A percentile compares a stretch with the other conserved stretches of the same genome.
Evolutionary conservation across 768 basidiomycete species (phyloP).

Genomic region (Lactarius hengduanensis): DNA sequence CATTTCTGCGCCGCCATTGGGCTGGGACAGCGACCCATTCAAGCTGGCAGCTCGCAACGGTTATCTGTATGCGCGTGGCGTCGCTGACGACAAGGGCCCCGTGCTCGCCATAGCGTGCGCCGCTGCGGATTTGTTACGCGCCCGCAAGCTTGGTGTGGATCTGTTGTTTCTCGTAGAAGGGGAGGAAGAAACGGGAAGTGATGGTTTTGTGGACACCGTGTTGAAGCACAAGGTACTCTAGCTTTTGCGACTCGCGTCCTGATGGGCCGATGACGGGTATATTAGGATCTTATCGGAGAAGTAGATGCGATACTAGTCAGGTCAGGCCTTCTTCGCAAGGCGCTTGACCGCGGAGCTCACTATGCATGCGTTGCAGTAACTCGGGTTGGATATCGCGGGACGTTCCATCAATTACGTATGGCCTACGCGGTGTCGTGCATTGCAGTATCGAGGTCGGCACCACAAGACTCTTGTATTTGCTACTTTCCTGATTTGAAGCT

Average conservation of each 20-base stretch:
- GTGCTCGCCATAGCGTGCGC: slow-evolving; percentile 90
- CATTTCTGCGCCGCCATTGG: slow-evolving; percentile 70
- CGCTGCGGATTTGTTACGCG: slow-evolving; percentile 72
- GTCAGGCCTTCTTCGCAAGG: slow-evolving; percentile 38
- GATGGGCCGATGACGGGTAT: background rate
- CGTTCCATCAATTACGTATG: slow-evolving; percentile 92
- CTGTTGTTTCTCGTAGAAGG: slow-evolving; percentile 92
- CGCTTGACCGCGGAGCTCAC: slow-evolving; percentile 1
- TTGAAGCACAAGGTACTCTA: slow-evolving; percentile 61
- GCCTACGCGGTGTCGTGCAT: slow-evolving; percentile 90
- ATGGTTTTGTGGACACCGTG: slow-evolving; percentile 81
- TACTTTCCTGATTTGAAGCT: background rate
- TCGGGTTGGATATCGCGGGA: slow-evolving; percentile 96
- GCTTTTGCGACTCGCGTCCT: background rate
- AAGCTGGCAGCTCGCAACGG: slow-evolving; percentile 79
- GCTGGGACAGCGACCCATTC: slow-evolving; percentile 88
- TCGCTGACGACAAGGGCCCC: slow-evolving; percentile 95
- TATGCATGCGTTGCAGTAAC: slow-evolving; percentile 51
- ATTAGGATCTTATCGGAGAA: slow-evolving; percentile 73
- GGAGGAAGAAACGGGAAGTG: slow-evolving; percentile 94
- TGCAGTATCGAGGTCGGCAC: slow-evolving; percentile 66
- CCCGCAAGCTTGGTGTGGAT: slow-evolving; percentile 77
- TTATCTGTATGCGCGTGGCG: slow-evolving; percentile 86
- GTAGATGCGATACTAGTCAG: slow-evolving; percentile 90
- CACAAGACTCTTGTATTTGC: background rate